Percentiles rank a stretch among this genome's conserved stretches.
Evolutionary conservation across 768 basidiomycete species (phyloP).

Genomic region (Psilocybe sp.): DNA sequence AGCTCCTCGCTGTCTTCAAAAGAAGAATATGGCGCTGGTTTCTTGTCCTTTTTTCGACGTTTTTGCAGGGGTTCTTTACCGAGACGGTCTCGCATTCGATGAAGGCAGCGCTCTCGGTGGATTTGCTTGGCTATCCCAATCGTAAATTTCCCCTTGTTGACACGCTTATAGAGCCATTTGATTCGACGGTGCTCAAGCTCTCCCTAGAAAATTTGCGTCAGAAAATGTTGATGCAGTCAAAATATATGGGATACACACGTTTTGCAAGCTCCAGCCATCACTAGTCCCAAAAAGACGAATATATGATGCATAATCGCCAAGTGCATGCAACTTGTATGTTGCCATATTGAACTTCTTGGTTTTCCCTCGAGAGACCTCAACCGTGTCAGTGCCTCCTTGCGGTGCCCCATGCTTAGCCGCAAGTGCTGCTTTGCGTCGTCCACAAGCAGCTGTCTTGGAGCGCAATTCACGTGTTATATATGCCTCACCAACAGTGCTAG

Average conservation of each 20-base stretch:
- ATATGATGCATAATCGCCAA: conserved; percentile 26
- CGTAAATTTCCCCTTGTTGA: conserved; percentile 14
- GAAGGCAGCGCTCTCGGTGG: conserved; percentile 12
- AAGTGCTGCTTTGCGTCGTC: not conserved
- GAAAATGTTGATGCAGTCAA: not conserved
- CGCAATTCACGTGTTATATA: conserved; percentile 8
- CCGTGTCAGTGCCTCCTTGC: not conserved
- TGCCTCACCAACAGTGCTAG: not conserved
- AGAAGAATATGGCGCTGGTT: conserved; percentile 6
- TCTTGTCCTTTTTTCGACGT: conserved; percentile 9
- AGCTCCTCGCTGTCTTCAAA: conserved; percentile 1
- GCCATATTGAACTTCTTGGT: conserved; percentile 18
- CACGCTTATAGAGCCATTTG: conserved; percentile 14
- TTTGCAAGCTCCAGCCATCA: conserved; percentile 12
- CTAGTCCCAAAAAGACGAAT: conserved; percentile 14
- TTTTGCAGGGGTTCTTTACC: not conserved
- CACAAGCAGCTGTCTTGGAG: conserved; percentile 8
- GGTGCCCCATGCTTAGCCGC: not conserved
- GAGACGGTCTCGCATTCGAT: conserved; percentile 6
- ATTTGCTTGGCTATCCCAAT: conserved; percentile 14
- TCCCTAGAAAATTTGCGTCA: conserved; percentile 4
- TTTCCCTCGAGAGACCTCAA: not conserved
- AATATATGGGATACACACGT: conserved; percentile 3
- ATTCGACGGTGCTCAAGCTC: conserved; percentile 13
- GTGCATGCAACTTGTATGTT: conserved; percentile 31